Evolutionary conservation across 2,329 filamentous ascomycete species (phyloP).

Genomic region (Calonectria hongkongensis): DNA sequence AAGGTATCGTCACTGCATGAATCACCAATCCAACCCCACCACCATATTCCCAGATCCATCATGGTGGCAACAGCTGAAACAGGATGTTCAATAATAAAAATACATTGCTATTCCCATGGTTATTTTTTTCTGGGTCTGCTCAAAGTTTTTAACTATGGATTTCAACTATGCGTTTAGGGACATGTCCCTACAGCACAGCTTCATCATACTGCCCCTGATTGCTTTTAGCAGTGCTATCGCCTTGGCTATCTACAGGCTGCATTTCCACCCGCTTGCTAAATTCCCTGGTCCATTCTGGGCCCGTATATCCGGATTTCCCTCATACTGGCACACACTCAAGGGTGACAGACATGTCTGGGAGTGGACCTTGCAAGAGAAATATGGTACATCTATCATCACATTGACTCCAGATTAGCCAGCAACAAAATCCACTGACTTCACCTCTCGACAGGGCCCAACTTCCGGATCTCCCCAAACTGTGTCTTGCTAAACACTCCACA

Average conservation of each 20-base stretch:
- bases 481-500: constrained; percentile 47
- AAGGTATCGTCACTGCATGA: neutral
- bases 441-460: constrained; percentile 38
- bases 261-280: constrained; percentile 70
- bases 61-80: neutral
- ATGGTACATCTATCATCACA: constrained; percentile 44
- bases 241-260: constrained; percentile 49
- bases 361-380: constrained; percentile 44
- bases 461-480: constrained; percentile 47
- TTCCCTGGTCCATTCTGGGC: constrained; percentile 75
- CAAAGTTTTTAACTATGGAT: neutral
- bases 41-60: too few species aligned
- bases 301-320: constrained; percentile 59
- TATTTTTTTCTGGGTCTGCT: too few species aligned
- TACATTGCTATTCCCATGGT: too few species aligned
- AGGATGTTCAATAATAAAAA: neutral
- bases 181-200: neutral
- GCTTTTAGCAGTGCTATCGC: constrained; percentile 8
- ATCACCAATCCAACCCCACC: neutral
- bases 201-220: neutral
- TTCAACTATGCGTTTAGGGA: neutral
- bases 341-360: constrained; percentile 49
- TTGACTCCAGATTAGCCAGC: neutral
- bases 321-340: constrained; percentile 46
- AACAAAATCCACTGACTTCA: neutral